These are phyloP conservation scores for Lentinula boryana DNA, from an alignment of 768 basidiomycete genomes.

Conservation along the genomic window DNA sequence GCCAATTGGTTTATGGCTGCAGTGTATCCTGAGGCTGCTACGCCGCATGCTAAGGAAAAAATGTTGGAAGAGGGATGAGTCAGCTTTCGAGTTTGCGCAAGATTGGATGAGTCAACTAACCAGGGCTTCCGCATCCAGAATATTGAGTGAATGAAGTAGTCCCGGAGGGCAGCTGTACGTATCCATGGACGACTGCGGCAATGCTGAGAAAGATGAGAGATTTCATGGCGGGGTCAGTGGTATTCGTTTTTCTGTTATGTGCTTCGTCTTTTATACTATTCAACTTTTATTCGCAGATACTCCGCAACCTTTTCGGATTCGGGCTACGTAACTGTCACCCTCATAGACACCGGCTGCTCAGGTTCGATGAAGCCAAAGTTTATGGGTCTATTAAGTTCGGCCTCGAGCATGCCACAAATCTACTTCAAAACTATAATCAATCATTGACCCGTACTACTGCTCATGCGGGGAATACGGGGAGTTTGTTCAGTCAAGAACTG, in stretches of 20 bases:
- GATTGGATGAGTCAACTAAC: constrained; percentile 18
- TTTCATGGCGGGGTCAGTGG: background rate
- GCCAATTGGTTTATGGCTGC: constrained; percentile 55
- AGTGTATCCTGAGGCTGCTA: constrained; percentile 42
- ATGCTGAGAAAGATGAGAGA: background rate
- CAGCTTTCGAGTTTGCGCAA: background rate
- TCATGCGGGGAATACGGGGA: no score
- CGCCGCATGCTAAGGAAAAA: constrained; percentile 42
- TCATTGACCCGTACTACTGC: no score
- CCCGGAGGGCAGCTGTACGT: constrained; percentile 47
- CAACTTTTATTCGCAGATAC: background rate
- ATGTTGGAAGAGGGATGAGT: background rate
- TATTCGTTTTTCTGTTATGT: no score
- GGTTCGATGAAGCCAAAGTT: no score
- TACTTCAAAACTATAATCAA: no score
- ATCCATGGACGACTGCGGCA: constrained; percentile 23
- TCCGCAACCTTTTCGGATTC: background rate
- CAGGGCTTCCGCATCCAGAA: constrained; percentile 42
- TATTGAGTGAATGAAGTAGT: constrained; percentile 52
- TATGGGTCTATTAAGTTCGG: no score
- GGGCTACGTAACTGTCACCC: background rate
- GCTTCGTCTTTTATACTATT: background rate
- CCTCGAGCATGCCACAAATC: no score
- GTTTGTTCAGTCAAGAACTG: no score
- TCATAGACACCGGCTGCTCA: no score